Conservation (phyloP, 768 basidiomycete genomes). For the Auricularia cornea region DNA sequence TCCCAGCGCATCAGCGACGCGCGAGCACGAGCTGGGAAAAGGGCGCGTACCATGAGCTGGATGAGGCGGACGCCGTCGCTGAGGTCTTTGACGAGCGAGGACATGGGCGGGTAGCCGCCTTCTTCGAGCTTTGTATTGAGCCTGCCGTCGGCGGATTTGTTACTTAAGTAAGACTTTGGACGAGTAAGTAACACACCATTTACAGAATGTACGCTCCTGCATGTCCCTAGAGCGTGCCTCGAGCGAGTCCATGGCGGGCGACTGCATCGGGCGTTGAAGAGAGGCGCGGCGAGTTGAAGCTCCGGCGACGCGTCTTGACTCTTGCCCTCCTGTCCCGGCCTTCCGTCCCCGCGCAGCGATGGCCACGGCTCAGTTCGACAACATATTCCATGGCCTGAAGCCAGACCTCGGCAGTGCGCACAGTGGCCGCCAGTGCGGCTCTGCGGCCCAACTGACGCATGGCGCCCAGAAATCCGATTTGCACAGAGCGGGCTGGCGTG, state of each 20-base stretch:
- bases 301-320: neutral
- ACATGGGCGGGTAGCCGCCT: slow-evolving; percentile 79
- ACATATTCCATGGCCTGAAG: slow-evolving; percentile 67
- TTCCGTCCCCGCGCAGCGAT: slow-evolving; percentile 24
- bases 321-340: neutral
- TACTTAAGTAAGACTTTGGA: too few relatives aligned
- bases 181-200: slow-evolving; percentile 49
- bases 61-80: slow-evolving; percentile 94
- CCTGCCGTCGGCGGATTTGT: too few relatives aligned
- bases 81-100: slow-evolving; percentile 80
- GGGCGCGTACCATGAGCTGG: slow-evolving; percentile 81
- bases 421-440: neutral
- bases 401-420: slow-evolving; percentile 66
- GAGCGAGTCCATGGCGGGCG: slow-evolving; percentile 33
- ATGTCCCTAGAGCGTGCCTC: slow-evolving; percentile 56
- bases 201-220: slow-evolving; percentile 82
- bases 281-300: neutral
- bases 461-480: slow-evolving; percentile 66
- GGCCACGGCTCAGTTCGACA: slow-evolving; percentile 72
- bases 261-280: neutral
- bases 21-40: slow-evolving; percentile 10
- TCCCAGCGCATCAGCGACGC: neutral
- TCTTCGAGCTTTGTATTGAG: slow-evolving; percentile 90
- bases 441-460: neutral
- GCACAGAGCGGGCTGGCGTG: slow-evolving; percentile 89